Conservation (phyloP, 2,329 filamentous ascomycete species). For the Fusarium brachygibbosum region DNA sequence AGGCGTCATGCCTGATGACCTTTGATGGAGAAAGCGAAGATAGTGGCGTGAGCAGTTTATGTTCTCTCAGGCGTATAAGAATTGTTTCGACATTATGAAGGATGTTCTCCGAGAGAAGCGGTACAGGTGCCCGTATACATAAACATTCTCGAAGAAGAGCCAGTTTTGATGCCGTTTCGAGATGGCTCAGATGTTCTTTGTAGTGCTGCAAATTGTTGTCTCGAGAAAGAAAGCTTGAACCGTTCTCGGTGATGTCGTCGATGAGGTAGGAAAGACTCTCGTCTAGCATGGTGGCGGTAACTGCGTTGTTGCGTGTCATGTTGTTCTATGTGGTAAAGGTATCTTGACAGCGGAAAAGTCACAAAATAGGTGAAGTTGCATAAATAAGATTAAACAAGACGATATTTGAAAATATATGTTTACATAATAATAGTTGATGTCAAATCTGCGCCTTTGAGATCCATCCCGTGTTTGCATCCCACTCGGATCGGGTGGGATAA, state of each 20-base stretch:
- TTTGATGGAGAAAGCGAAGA: neutral
- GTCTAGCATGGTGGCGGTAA: slow-evolving; percentile 10
- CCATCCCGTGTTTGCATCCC: slow-evolving; percentile 14
- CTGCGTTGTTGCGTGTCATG: neutral
- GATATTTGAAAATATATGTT: accelerated
- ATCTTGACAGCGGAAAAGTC: no score
- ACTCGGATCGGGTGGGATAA: slow-evolving; percentile 23
- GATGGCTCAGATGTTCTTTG: slow-evolving; percentile 24
- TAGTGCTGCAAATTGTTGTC: slow-evolving; percentile 23
- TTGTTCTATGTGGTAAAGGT: accelerated
- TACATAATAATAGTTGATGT: neutral
- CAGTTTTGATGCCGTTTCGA: slow-evolving; percentile 34
- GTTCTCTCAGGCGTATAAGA: neutral
- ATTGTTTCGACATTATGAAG: slow-evolving; percentile 33
- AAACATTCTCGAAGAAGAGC: slow-evolving; percentile 28
- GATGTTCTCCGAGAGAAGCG: slow-evolving; percentile 14
- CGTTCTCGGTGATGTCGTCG: slow-evolving; percentile 11
- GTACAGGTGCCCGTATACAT: slow-evolving; percentile 34
- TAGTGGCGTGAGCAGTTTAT: slow-evolving; percentile 15
- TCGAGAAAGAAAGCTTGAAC: neutral
- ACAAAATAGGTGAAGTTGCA: accelerated
- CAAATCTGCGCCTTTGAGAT: slow-evolving; percentile 4
- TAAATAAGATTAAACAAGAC: neutral
- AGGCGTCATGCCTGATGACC: neutral
- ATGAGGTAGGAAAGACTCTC: slow-evolving; percentile 19